Percentiles rank a stretch among this genome's conserved stretches.
phyloP scores from a whole-genome alignment of 2,329 filamentous ascomycete species.

The Fusarium sp. region DNA sequence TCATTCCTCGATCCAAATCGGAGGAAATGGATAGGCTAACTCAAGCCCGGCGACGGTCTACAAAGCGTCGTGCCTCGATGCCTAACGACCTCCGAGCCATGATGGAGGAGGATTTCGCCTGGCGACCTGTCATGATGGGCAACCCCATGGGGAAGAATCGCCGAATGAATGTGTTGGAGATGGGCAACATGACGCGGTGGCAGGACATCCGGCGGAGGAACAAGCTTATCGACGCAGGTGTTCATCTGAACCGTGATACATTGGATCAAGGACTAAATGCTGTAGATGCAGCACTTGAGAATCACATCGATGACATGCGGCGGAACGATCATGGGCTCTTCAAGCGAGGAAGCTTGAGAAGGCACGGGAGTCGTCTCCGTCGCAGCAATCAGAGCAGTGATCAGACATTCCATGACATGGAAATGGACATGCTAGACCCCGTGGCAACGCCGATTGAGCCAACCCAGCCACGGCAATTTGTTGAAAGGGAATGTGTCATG shows the following conservation, averaged over 20 bases:
- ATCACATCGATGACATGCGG: constrained; percentile 50
- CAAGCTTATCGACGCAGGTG: constrained; percentile 61
- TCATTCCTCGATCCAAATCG: constrained; percentile 71
- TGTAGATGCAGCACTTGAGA: constrained; percentile 51
- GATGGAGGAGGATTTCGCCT: constrained; percentile 66
- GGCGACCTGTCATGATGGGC: constrained; percentile 77
- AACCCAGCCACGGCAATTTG: constrained; percentile 25
- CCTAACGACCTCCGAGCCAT: constrained; percentile 51
- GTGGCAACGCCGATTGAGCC: constrained; percentile 16
- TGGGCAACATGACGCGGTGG: constrained; percentile 76
- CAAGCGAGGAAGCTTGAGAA: constrained; percentile 41
- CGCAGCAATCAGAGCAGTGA: constrained; percentile 46
- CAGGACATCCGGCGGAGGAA: constrained; percentile 76
- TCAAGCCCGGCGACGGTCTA: constrained; percentile 60
- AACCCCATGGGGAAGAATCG: constrained; percentile 76
- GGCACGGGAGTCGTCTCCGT: constrained; percentile 33
- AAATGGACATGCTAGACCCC: constrained; percentile 43
- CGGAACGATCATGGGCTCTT: constrained; percentile 48
- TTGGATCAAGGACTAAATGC: constrained; percentile 50
- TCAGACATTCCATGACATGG: constrained; percentile 42
- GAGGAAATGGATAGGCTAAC: constrained; percentile 65
- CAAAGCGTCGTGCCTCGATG: constrained; percentile 56
- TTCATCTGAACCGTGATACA: constrained; percentile 50
- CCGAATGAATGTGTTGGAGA: constrained; percentile 76
- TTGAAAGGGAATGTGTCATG: constrained; percentile 51